phyloP scores from a whole-genome alignment of 176 grass and related monocot species.

The Ensete glaucum region DNA sequence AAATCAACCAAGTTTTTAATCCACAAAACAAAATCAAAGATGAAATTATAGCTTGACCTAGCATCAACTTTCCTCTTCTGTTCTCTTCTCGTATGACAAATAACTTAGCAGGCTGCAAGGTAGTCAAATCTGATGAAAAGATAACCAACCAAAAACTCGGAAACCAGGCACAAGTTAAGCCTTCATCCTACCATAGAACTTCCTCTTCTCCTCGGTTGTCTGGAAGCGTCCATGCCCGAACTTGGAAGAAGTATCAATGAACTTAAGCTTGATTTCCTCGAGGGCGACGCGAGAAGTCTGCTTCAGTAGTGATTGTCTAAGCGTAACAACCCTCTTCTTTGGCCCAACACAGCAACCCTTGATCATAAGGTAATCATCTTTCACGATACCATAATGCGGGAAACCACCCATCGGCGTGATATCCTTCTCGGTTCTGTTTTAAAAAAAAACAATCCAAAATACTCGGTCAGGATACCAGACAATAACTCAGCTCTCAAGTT shows the following conservation, averaged over 20 bases:
- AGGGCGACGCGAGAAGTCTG: constrained; percentile 70
- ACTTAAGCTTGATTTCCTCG: constrained; percentile 94
- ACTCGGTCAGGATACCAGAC: background rate
- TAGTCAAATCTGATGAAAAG: too few relatives aligned
- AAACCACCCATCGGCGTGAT: constrained; percentile 97
- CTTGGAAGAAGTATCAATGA: constrained; percentile 91
- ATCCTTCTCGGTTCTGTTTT: constrained; percentile 81
- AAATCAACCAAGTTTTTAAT: too few relatives aligned
- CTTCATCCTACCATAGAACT: constrained; percentile 59
- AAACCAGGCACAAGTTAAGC: constrained; percentile 7
- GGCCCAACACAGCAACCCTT: constrained; percentile 82
- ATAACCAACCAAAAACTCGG: too few relatives aligned
- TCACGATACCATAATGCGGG: constrained; percentile 82
- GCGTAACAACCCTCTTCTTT: constrained; percentile 88
- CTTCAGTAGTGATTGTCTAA: constrained; percentile 69
- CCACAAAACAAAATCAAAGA: too few relatives aligned
- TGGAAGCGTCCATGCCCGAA: constrained; percentile 89
- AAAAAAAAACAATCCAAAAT: background rate
- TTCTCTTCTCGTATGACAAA: too few relatives aligned
- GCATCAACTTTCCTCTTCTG: too few relatives aligned
- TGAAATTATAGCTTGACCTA: too few relatives aligned
- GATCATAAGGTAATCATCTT: constrained; percentile 88
- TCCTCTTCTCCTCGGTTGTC: constrained; percentile 87
- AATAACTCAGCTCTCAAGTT: background rate
- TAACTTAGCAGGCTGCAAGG: too few relatives aligned